Base-by-base conservation (phyloP, 2,329 filamentous ascomycete genomes). In the Simplicillium sp. region DNA sequence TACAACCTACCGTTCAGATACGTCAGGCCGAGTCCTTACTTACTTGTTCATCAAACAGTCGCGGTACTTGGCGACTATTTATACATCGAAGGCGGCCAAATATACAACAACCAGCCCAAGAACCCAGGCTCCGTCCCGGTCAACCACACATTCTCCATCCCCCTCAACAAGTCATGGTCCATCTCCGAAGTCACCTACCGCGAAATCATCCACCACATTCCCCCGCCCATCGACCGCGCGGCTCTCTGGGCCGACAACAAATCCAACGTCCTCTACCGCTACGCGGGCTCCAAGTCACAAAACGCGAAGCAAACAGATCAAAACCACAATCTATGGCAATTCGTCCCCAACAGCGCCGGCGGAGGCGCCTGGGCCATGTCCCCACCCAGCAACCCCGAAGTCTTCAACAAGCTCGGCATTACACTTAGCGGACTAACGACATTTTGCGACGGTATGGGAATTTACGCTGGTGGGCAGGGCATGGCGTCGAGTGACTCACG, bases 21-120 rank as follows among this genome's bases (percentile, higher is more conserved):
- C n/a, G n/a, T n/a, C n/a, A n/a, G n/a, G n/a, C n/a, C n/a, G n/a
- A n/a, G n/a, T n/a, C n/a, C n/a, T n/a, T n/a, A n/a, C n/a, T n/a
- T n/a, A n/a, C n/a, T n/a, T n/a, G n/a, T n/a, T n/a, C n/a, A n/a
- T n/a, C n/a, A n/a, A n/a, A n/a, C n/a, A 25, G 20, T 40, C 3
- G 44, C 41, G 3, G 53, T 58, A n/a, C 40, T 64, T 11, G 59
- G 59, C 9, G 54, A 63, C 40, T 60, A 60, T 36, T 45, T 60
- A 31, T 66, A 63, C 39, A 55, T 65, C 36, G 60, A 65, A 41
- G 61, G 61, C 35, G 62, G 62, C 13, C 53, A 59, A 43, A 39
- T 61, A 2, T 58, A 51, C 2, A 50, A 53, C 29, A 49, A 1
- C 44, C 51, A 18, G 41, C 42, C 44, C 40, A 44, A 35, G 49